These are phyloP conservation scores for Gilbertella persicaria DNA, from an alignment of 371 early-diverging fungal genomes.

Conservation along the genomic window DNA sequence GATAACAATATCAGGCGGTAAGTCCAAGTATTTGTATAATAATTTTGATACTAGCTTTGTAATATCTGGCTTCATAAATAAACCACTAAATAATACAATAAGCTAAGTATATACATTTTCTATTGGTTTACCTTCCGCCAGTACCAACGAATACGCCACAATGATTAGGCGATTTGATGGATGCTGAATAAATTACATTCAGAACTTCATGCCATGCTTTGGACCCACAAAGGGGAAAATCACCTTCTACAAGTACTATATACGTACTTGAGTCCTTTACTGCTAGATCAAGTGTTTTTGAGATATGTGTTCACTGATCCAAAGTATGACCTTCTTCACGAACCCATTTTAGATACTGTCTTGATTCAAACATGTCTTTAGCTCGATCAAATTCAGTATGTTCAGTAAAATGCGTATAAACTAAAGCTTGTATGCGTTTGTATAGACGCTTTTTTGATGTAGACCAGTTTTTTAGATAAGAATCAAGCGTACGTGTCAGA, in stretches of 20 bases:
- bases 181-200: slow-evolving; percentile 42
- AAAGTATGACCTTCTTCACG: slow-evolving; percentile 41
- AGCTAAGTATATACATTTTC: not conserved
- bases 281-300: slow-evolving; percentile 39
- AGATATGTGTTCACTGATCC: slow-evolving; percentile 48
- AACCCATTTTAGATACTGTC: slow-evolving; percentile 43
- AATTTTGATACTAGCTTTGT: slow-evolving; percentile 33
- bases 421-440: slow-evolving; percentile 41
- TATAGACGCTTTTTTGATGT: slow-evolving; percentile 22
- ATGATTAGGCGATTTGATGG: slow-evolving; percentile 33
- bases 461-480: slow-evolving; percentile 44
- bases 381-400: slow-evolving; percentile 44
- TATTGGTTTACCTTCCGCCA: slow-evolving; percentile 37
- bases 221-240: slow-evolving; percentile 49
- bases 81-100: slow-evolving; percentile 20
- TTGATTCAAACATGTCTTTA: slow-evolving; percentile 21
- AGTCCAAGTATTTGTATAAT: slow-evolving; percentile 21
- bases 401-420: slow-evolving; percentile 52
- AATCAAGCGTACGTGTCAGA: slow-evolving; percentile 39
- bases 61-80: slow-evolving; percentile 43
- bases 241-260: slow-evolving; percentile 48
- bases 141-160: slow-evolving; percentile 57
- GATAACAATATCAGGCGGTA: slow-evolving; percentile 48
- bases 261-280: slow-evolving; percentile 34
- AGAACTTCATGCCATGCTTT: slow-evolving; percentile 43